Evolutionary conservation across 169 alveolate genomes (phyloP).

Genomic region (Plasmodium chabaudi): DNA sequence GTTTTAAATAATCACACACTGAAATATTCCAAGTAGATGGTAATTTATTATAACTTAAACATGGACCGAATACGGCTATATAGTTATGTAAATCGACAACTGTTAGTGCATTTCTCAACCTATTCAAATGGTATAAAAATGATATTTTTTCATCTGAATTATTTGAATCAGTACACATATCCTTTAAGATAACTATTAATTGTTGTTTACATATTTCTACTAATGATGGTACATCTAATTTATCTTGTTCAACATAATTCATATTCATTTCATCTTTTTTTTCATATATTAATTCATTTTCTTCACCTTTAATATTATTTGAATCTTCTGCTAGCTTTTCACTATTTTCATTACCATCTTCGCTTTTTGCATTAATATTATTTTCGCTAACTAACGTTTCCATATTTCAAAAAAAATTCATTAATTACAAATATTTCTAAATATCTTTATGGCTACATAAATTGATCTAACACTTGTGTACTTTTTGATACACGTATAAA

Average conservation of each 20-base stretch:
- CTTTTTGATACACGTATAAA: conserved; percentile 1
- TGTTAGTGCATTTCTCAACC: conserved; percentile 70
- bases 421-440: too few relatives aligned
- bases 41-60: conserved; percentile 62
- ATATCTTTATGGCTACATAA: too few relatives aligned
- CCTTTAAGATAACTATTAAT: conserved; percentile 55
- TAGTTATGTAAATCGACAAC: conserved; percentile 71
- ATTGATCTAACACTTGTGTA: too few relatives aligned
- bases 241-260: conserved; percentile 47
- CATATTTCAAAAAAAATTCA: conserved; percentile 13
- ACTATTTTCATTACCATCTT: conserved; percentile 27
- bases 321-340: conserved; percentile 3
- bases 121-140: conserved; percentile 52
- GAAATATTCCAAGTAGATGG: conserved; percentile 76
- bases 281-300: conserved; percentile 15
- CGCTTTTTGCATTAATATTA: conserved; percentile 16
- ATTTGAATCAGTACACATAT: conserved; percentile 61
- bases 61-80: conserved; percentile 75
- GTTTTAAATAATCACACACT: conserved; percentile 56
- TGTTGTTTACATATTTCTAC: conserved; percentile 73
- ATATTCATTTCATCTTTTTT: conserved; percentile 44
- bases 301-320: conserved; percentile 5
- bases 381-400: conserved; percentile 37
- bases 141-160: conserved; percentile 58
- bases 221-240: conserved; percentile 68